Conservation (phyloP, 768 basidiomycete species). For the Calocybe indica region DNA sequence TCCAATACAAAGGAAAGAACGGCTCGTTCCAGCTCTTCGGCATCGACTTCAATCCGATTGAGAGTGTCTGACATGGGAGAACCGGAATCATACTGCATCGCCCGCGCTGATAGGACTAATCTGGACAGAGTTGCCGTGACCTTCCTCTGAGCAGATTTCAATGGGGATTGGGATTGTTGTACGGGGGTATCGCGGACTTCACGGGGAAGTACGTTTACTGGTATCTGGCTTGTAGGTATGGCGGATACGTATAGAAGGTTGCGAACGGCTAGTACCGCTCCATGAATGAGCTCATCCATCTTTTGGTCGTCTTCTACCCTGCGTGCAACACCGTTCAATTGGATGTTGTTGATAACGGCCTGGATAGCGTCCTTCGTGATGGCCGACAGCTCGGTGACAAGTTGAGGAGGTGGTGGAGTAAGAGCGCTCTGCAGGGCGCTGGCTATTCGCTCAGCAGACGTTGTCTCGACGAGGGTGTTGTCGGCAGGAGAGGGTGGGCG, state of each 20-base stretch:
- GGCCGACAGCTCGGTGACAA: slow-evolving; percentile 56
- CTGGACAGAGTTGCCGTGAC: slow-evolving; percentile 88
- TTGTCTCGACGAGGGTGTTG: slow-evolving; percentile 23
- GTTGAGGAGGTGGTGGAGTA: slow-evolving; percentile 50
- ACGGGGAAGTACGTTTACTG: slow-evolving; percentile 45
- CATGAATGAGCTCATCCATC: slow-evolving; percentile 58
- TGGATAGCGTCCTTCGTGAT: slow-evolving; percentile 54
- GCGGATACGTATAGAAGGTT: slow-evolving; percentile 70
- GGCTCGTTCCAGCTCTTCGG: slow-evolving; percentile 69
- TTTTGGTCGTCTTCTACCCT: slow-evolving; percentile 47
- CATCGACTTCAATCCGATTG: slow-evolving; percentile 68
- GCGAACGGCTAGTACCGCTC: slow-evolving; percentile 67
- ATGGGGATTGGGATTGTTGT: slow-evolving; percentile 45
- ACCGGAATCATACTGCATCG: slow-evolving; percentile 77
- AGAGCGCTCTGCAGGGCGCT: slow-evolving; percentile 57
- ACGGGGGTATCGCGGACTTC: slow-evolving; percentile 40
- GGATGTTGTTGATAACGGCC: slow-evolving; percentile 57
- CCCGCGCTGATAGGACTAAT: slow-evolving; percentile 85
- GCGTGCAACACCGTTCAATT: slow-evolving; percentile 35
- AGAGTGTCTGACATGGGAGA: slow-evolving; percentile 56
- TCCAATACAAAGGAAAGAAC: slow-evolving; percentile 64
- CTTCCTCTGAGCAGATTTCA: slow-evolving; percentile 79
- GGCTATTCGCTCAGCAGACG: slow-evolving; percentile 64
- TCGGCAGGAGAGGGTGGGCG: slow-evolving; percentile 7
- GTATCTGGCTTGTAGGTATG: slow-evolving; percentile 54